phyloP scores from a whole-genome alignment of 2,329 filamentous ascomycete genomes.

The Colletotrichum tanaceti region DNA sequence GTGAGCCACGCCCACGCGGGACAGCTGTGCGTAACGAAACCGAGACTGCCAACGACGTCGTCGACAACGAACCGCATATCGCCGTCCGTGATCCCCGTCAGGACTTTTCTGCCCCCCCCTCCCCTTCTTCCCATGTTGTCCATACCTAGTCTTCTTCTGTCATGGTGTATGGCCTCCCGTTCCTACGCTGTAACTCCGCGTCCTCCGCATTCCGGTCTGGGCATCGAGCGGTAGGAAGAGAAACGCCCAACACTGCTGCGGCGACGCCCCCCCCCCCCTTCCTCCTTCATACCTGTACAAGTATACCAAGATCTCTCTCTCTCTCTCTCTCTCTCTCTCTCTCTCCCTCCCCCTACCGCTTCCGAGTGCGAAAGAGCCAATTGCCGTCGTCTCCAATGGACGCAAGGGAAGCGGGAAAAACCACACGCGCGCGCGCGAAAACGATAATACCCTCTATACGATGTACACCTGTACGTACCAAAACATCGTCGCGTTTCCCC shows the following conservation, averaged over 20 bases:
- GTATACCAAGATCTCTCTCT: not conserved
- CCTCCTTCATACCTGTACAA: too few relatives aligned
- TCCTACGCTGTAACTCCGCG: constrained; percentile 13
- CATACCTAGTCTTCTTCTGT: not conserved
- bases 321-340: too few relatives aligned
- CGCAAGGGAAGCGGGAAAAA: not conserved
- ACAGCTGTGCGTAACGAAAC: constrained; percentile 23
- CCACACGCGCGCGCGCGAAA: not conserved
- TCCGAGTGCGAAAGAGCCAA: constrained; percentile 1
- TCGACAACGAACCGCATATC: not conserved
- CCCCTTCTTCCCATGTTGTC: too few relatives aligned
- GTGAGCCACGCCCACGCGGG: constrained; percentile 12
- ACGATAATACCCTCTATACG: constrained; percentile 1
- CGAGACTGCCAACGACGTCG: constrained; percentile 4
- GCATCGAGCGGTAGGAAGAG: not conserved
- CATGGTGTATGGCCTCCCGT: not conserved
- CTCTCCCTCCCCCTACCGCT: not conserved
- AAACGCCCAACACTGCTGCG: constrained; percentile 15
- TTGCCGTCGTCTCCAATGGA: not conserved
- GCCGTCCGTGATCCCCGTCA: too few relatives aligned
- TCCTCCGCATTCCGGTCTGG: constrained; percentile 6
- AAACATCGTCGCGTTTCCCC: not conserved
- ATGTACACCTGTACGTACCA: too few relatives aligned
- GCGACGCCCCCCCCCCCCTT: constrained; percentile 8
- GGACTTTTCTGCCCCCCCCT: too few relatives aligned